Base-by-base conservation (phyloP, 2,329 filamentous ascomycete genomes). In the Diplocarpon mali region DNA sequence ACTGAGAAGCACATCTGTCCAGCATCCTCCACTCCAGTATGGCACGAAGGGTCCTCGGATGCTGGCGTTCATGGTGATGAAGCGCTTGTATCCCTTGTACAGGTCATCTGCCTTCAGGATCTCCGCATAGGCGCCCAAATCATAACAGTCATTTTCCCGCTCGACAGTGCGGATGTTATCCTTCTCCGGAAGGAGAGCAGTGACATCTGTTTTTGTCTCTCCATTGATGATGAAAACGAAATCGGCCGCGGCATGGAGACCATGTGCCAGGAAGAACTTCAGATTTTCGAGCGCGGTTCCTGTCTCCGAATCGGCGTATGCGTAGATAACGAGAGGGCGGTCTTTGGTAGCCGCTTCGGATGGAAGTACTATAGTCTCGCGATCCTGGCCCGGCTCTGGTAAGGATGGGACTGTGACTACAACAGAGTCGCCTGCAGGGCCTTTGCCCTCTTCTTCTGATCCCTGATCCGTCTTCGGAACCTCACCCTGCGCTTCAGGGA, bases 151-250 rank as follows among this genome's bases (percentile, higher is more conserved):
- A 27, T 60, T 60, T 24, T 40, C 39, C 34, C 57, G 48, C 16
- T 55, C 37, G 9, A 60, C 35, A 17, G 50, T 27, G 8, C 45
- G 42, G 24, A 60, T 55, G 39, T 59, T 60, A 4, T 43, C 16
- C 31, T 45, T 42, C 10, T 47, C 12, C 6, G 54, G 53, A 16
- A 60, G 53, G 4, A 52, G 30, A 8, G 20, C 32, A 0, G 40
- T 29, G 2, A 47, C 51, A 29, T 54, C 37, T 7, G 56, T 55
- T 28, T 54, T 37, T 9, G 55, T 55, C 2, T 53, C 38, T 15
- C 56, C 58, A 31, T 60, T 60, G 10, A 60, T 27, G 38, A 60
- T 56, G 42, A 60, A 60, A 27, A 60, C 17, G 36, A 58, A 59
- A 41, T 60, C 57, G 2, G 58, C 57, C 4, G 48, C 48, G 13